Evolutionary conservation across 1,284 basidiomycete species (phyloP), one percentile per base, ranked within the genome.

Genomic region (Phellinidium pouzarii): DNA sequence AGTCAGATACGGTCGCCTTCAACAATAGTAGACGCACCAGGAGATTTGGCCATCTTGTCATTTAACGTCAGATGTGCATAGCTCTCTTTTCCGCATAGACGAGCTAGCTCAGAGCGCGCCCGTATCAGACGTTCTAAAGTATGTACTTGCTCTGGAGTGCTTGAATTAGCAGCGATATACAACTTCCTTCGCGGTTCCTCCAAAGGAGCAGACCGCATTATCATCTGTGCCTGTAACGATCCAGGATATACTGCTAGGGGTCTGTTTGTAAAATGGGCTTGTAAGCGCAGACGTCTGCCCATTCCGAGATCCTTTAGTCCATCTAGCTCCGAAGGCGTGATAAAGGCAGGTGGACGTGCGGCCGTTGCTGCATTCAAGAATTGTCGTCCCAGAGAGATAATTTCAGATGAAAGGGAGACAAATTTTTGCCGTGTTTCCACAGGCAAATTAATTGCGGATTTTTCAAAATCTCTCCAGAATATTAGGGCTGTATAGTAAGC

Each of bases 401-500:
- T 91, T 46, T 91, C 86, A 29, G 94, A 91, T n/a, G 91, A 94
- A 9, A 98, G 75, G 3, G 85, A 78, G 11, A 99, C 94, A 60
- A 98, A 97, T 48, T 80, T 81, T 38, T 82, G 75, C 23, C 95
- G 80, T 60, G 91, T 76, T 2, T 75, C 73, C 0, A 86, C 80
- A 6, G 93, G 87, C 3, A 98, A 77, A 65, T 95, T 81, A 59
- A 99, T 96, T 0, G 93, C 95, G 5, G 93, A 96, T 67, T 94
- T 95, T 66, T 97, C 92, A 70, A 99, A 99, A 73, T 99, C 96
- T 47, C 88, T 80, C 77, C 93, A 85, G 69, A 98, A 98, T 58
- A 95, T 94, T 20, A 90, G 74, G 17, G 95, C 94, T 2, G 96
- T 93, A 63, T 89, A 85, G 49, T 79, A 71, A 9, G 84, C 86